These are phyloP conservation scores for Aspergillus leporis DNA, from an alignment of 495 filamentous ascomycete species.

Conservation along the genomic window DNA sequence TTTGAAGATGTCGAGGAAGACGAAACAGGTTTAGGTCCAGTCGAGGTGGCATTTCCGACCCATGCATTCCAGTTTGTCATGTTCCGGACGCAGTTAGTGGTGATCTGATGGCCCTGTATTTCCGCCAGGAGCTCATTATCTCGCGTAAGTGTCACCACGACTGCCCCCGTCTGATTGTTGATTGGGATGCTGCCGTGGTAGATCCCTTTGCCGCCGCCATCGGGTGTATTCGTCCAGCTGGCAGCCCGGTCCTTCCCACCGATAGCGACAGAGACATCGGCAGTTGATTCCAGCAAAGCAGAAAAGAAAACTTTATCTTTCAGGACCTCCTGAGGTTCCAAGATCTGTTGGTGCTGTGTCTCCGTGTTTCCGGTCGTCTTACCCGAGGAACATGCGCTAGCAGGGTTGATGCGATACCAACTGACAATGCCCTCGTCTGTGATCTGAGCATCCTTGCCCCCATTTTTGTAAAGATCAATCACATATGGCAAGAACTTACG, in stretches of 20 bases:
- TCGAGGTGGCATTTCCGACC: conserved; percentile 34
- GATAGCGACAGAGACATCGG: conserved; percentile 51
- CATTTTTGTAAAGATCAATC: conserved; percentile 63
- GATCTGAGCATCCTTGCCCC: conserved; percentile 42
- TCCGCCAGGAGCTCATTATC: conserved; percentile 29
- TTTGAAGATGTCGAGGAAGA: neutral
- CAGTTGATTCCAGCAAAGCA: conserved; percentile 26
- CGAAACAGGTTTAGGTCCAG: neutral
- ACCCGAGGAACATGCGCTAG: conserved; percentile 31
- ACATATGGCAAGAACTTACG: conserved; percentile 59
- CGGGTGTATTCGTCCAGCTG: conserved; percentile 32
- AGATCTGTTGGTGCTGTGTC: conserved; percentile 13
- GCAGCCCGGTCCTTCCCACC: conserved; percentile 37
- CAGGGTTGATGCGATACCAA: conserved; percentile 62
- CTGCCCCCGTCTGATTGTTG: conserved; percentile 48
- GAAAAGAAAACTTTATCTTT: conserved; percentile 43
- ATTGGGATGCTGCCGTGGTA: conserved; percentile 55
- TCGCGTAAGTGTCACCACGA: conserved; percentile 51
- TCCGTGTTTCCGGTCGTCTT: conserved; percentile 39
- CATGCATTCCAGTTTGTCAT: conserved; percentile 56
- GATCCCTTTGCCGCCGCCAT: conserved; percentile 44
- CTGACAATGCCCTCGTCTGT: conserved; percentile 52
- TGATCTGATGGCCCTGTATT: conserved; percentile 49
- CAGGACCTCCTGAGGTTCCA: conserved; percentile 17
- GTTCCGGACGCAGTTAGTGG: conserved; percentile 42